These are phyloP conservation scores for Rhododendron ferrugineum DNA, from an alignment of 148 eudicot species.

Conservation along the genomic window DNA sequence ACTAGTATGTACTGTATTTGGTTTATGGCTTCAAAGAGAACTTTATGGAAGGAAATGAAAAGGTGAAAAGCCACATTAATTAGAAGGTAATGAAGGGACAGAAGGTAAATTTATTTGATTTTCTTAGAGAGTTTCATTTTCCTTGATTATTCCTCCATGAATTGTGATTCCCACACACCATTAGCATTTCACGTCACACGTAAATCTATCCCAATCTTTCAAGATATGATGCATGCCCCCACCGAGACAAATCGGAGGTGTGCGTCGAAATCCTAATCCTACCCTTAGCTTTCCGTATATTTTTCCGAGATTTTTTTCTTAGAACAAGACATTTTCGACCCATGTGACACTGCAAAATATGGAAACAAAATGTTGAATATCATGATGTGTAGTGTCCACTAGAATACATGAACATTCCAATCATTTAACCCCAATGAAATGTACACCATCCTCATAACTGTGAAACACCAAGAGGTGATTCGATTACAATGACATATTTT, in stretches of 20 bases:
- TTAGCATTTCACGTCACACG: no score
- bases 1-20: no score
- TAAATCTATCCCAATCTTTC: neutral
- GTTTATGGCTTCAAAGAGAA: no score
- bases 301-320: neutral
- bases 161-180: no score
- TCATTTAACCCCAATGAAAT: neutral
- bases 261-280: neutral
- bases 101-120: no score
- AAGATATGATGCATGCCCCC: neutral
- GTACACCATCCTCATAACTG: neutral
- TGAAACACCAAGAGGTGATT: neutral
- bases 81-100: no score
- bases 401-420: neutral
- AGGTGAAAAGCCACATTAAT: no score
- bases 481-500: neutral
- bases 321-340: neutral
- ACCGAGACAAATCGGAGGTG: neutral
- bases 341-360: neutral
- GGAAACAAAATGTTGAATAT: neutral
- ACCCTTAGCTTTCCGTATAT: neutral
- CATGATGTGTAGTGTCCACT: neutral
- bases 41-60: no score
- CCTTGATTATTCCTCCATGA: no score
- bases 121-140: no score